A percentile compares a stretch with the other conserved stretches of the same genome.
Evolutionary conservation across 805 yeast species (phyloP).

Genomic region (Kodamaea hsintzibuensis): DNA sequence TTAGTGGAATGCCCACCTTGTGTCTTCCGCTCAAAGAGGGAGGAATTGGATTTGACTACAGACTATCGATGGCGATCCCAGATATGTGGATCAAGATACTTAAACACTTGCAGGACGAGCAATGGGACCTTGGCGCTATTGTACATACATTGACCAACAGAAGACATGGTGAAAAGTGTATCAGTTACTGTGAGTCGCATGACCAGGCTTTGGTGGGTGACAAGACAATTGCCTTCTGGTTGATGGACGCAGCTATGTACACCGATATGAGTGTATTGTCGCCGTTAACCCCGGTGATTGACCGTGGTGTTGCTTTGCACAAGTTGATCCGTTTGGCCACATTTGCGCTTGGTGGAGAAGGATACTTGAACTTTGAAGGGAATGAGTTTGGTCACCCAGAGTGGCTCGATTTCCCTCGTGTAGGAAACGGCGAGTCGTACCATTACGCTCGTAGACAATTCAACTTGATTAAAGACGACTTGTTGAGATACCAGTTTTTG

Average conservation of each 20-base stretch:
- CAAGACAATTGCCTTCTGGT: slow-evolving; percentile 94
- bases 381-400: slow-evolving; percentile 99
- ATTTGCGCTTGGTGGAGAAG: slow-evolving; percentile 94
- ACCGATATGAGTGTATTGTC: slow-evolving; percentile 85
- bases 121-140: slow-evolving; percentile 86
- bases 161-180: slow-evolving; percentile 83
- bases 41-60: slow-evolving; percentile 91
- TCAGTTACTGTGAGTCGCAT: slow-evolving; percentile 91
- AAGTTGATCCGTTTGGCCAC: slow-evolving; percentile 87
- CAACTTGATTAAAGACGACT: slow-evolving; percentile 76
- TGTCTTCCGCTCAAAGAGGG: slow-evolving; percentile 74
- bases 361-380: slow-evolving; percentile 93
- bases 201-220: slow-evolving; percentile 98
- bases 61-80: slow-evolving; percentile 96
- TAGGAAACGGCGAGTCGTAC: slow-evolving; percentile 82
- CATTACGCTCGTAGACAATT: slow-evolving; percentile 96
- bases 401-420: slow-evolving; percentile 97
- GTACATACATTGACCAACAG: slow-evolving; percentile 83
- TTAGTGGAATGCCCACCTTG: slow-evolving; percentile 94
- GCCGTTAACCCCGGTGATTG: slow-evolving; percentile 73
- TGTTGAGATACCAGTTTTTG: slow-evolving; percentile 75
- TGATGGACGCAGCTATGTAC: slow-evolving; percentile 98
- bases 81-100: slow-evolving; percentile 98
- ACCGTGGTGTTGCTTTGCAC: slow-evolving; percentile 88
- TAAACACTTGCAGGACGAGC: slow-evolving; percentile 81